Evolutionary conservation across 208 protist genomes (phyloP), one percentile per base, ranked within the genome.

Genomic region (Acanthamoeba sp.): DNA sequence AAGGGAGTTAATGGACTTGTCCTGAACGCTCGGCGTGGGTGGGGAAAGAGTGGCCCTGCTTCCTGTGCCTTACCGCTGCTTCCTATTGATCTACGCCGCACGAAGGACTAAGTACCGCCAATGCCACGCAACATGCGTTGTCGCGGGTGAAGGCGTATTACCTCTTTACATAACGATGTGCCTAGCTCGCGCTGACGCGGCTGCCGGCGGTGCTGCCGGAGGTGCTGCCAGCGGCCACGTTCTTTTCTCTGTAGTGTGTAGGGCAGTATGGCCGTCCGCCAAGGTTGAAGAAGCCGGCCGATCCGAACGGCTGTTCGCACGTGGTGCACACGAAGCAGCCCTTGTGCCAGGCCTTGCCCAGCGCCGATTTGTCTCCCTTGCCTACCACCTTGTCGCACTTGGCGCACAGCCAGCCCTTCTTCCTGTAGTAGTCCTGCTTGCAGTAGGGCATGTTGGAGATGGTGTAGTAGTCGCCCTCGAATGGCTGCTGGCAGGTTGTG

Each of bases 341-440:
- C 38, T 82, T 76, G 66, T 93, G 89, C 89, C 89, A 93, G 4
- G 64, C 89, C 89, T 93, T 93, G 64, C 89, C 89, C 36, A 93
- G 45, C 42, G 89, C 89, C 10, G 40, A 69, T 34, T 76, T 93
- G 66, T 93, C 89, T 6, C 89, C 89, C 64, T 82, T 93, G 66
- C 89, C 89, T 38, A 93, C 59, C 22, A 82, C 29, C 59, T 82
- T 82, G 38, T 82, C 89, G 42, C 89, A 93, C 64, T 82, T 76
- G 66, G 89, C 89, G 69, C 89, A 93, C 64, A 93, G 69, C 89
- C 59, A 93, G 24, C 89, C 89, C 38, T 93, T 93, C 89, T 82
- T 82, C 69, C 59, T 93, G 89, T 93, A 93, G 52, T 93, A 82
- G 34, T 76, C 59, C 69, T 91, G 36, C 6, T 76, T 93, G 85